Evolutionary conservation across 331 rosid genomes (phyloP), one percentile per base, ranked within the genome.

Genomic region (Telfairia occidentalis): DNA sequence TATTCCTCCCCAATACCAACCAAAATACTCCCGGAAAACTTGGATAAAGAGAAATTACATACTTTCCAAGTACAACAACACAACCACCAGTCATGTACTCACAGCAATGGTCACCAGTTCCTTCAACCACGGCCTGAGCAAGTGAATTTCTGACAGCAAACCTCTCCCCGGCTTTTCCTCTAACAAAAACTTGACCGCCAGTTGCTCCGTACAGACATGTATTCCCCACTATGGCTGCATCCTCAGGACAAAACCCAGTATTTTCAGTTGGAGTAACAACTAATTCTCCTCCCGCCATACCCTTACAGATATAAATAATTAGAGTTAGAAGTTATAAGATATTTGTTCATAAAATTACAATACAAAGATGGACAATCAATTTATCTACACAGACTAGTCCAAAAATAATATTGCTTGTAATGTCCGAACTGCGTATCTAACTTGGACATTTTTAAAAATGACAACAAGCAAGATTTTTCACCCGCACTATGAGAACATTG

Each of bases 81-180:
- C 98, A 91, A 76, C 98, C 98, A 19, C 98, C 98, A 19, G 98
- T 94, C 98, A 94, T 94, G 89, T 94, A 94, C 90, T 94, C 98
- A 55, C 91, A 88, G 71, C 96, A 90, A 81, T 94, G 98, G 79
- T 94, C 98, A 30, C 98, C 98, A 7, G 98, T 83, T 82, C 98
- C 98, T 82, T 94, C 98, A 81, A 94, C 98, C 73, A 94, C 96
- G 53, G 98, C 96, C 84, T 94, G 75, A 43, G 96, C 97, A 76
- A 94, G 98, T 64, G 98, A 94, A 91, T 94, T 94, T 91, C 98
- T 85, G 72, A 91, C 97, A 37, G 98, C 97, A 85, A 94, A 94
- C 82, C 97, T 83, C 82, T 94, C 98, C 58, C 98, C 98, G 37
- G 98, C 98, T 83, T 82, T 91, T 79, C 98, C 98, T 86, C 96